These are phyloP conservation scores for Sordariomycetes sp. DNA, from an alignment of 2,329 filamentous ascomycete species.

Conservation along the genomic window DNA sequence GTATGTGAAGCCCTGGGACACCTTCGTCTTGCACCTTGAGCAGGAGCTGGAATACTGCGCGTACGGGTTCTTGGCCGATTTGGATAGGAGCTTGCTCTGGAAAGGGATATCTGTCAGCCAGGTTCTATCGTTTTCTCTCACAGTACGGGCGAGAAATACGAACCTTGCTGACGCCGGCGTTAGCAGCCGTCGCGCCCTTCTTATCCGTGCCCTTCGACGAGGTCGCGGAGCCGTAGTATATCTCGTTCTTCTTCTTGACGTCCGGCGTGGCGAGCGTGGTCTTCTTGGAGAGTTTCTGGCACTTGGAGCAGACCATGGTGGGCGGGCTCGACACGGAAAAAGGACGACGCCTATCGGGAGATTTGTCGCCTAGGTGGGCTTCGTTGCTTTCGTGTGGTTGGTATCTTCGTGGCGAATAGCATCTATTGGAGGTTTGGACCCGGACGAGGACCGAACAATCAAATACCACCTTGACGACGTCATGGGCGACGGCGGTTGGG, in stretches of 20 bases:
- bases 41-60: constrained; percentile 53
- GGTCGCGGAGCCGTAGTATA: constrained; percentile 51
- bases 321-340: neutral
- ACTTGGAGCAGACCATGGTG: constrained; percentile 54
- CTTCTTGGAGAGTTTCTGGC: constrained; percentile 47
- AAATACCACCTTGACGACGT: too few relatives aligned
- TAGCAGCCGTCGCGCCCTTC: constrained; percentile 43
- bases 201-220: constrained; percentile 25
- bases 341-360: too few relatives aligned
- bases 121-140: neutral
- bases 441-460: too few relatives aligned
- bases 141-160: neutral
- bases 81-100: constrained; percentile 54
- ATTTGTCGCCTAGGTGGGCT: too few relatives aligned
- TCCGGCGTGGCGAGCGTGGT: constrained; percentile 48
- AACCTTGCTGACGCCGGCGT: constrained; percentile 50
- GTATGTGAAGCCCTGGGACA: constrained; percentile 47
- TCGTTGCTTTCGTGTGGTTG: too few relatives aligned
- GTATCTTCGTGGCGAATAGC: too few relatives aligned
- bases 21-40: constrained; percentile 50
- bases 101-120: neutral
- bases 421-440: neutral
- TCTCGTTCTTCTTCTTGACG: constrained; percentile 57
- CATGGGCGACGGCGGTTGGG: too few relatives aligned
- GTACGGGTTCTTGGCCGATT: constrained; percentile 55